Percentiles rank a stretch among this genome's conserved stretches.
Conservation (phyloP, 148 eudicot genomes). For the Camellia granthamiana region DNA sequence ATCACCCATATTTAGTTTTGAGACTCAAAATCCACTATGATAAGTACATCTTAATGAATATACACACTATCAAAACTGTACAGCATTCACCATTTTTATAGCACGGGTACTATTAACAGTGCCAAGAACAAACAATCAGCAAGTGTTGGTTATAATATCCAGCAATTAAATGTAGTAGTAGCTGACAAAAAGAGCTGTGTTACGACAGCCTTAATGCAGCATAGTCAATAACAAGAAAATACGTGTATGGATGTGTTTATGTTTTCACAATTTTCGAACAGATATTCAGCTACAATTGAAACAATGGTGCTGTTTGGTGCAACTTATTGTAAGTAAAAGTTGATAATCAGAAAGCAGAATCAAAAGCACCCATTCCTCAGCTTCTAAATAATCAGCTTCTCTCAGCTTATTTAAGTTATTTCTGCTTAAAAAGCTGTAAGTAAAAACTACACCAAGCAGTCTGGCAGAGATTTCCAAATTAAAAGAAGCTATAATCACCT, state of each 20-base stretch:
- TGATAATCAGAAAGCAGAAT: too few relatives aligned
- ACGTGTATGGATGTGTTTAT: not conserved
- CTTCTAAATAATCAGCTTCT: too few relatives aligned
- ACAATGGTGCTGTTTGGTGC: too few relatives aligned
- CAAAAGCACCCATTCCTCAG: too few relatives aligned
- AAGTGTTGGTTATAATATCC: not conserved
- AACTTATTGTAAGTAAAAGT: too few relatives aligned
- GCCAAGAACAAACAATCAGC: not conserved
- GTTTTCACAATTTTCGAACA: not conserved
- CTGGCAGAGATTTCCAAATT: too few relatives aligned
- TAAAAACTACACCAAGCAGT: too few relatives aligned
- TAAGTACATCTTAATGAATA: not conserved
- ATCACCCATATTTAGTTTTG: slow-evolving; percentile 1
- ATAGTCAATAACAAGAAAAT: not conserved
- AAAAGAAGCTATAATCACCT: too few relatives aligned
- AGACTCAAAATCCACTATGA: not conserved
- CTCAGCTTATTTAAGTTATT: too few relatives aligned
- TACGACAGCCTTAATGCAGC: not conserved
- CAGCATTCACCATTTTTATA: not conserved
- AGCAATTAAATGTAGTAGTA: not conserved
- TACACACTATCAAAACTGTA: not conserved
- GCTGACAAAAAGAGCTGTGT: not conserved
- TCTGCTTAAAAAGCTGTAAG: too few relatives aligned
- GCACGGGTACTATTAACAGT: not conserved
- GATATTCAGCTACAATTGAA: not conserved